Conservation (phyloP, 192 early-diverging fungal genomes). For the Spinellus fusiger region DNA sequence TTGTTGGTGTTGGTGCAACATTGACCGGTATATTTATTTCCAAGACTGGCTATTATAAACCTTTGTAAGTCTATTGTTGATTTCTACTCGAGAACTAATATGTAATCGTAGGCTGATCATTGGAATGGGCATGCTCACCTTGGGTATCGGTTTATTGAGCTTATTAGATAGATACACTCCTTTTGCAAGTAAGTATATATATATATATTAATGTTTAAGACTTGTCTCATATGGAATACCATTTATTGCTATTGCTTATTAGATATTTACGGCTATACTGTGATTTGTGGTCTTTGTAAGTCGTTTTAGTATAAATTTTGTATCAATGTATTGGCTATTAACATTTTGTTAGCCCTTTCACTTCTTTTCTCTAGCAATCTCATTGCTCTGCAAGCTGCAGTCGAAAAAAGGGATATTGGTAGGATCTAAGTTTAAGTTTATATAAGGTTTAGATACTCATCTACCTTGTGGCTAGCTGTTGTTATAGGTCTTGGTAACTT, state of each 20-base stretch:
- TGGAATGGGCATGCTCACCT: slow-evolving; percentile 54
- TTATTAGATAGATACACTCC: slow-evolving; percentile 39
- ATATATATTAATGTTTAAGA: neutral
- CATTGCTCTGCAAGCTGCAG: slow-evolving; percentile 31
- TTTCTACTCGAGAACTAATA: neutral
- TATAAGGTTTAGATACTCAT: neutral
- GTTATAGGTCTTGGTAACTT: slow-evolving; percentile 33
- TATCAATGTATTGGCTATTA: neutral
- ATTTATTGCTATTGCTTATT: neutral
- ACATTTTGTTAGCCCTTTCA: slow-evolving; percentile 9
- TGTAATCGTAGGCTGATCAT: slow-evolving; percentile 21
- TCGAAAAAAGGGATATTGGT: slow-evolving; percentile 26
- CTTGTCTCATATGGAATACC: neutral
- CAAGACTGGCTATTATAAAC: slow-evolving; percentile 11
- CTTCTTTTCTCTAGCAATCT: slow-evolving; percentile 25
- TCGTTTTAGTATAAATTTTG: neutral
- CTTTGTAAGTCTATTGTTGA: slow-evolving; percentile 13
- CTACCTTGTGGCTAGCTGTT: slow-evolving; percentile 8
- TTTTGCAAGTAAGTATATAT: slow-evolving; percentile 11
- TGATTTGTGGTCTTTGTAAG: slow-evolving; percentile 16
- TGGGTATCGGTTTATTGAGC: slow-evolving; percentile 63
- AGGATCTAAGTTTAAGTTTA: neutral
- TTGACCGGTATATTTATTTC: slow-evolving; percentile 19
- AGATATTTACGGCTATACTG: slow-evolving; percentile 20
- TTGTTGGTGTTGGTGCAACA: slow-evolving; percentile 14